Conservation (phyloP, 768 basidiomycete genomes). For the Ramaria rubella region DNA sequence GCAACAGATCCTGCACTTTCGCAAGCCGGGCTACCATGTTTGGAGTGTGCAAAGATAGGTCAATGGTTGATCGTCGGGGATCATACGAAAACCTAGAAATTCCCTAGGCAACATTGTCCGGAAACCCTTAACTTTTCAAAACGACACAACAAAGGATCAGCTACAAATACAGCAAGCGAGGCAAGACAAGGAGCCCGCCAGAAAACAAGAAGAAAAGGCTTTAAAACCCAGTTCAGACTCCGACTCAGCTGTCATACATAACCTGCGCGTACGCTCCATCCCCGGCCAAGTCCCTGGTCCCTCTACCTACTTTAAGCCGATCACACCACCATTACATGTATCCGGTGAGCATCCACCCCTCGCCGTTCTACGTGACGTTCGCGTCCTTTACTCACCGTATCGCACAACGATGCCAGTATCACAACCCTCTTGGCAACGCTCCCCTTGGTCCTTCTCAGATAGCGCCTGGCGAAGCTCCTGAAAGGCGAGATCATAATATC, state of each 20-base stretch:
- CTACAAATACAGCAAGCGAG: too few relatives aligned
- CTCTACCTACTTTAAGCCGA: background rate
- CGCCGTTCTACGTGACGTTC: background rate
- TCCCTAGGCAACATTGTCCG: too few relatives aligned
- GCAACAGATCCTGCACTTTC: too few relatives aligned
- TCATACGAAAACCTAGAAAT: too few relatives aligned
- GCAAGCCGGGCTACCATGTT: too few relatives aligned
- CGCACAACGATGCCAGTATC: background rate
- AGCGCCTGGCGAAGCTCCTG: background rate
- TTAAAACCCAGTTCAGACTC: background rate
- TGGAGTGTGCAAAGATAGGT: too few relatives aligned
- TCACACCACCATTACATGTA: background rate
- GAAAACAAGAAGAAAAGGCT: background rate
- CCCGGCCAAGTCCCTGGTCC: slow-evolving; percentile 1
- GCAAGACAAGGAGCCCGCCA: too few relatives aligned
- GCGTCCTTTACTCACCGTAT: background rate
- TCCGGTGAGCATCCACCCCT: background rate
- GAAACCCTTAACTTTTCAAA: too few relatives aligned
- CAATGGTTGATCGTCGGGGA: too few relatives aligned
- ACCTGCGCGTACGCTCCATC: background rate
- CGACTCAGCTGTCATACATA: background rate
- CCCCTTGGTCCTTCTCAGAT: background rate
- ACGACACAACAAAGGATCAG: too few relatives aligned
- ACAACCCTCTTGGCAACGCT: background rate
- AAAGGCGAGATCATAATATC: slow-evolving; percentile 9